phyloP scores from a whole-genome alignment of 768 basidiomycete genomes.

The Royoungia palumana region DNA sequence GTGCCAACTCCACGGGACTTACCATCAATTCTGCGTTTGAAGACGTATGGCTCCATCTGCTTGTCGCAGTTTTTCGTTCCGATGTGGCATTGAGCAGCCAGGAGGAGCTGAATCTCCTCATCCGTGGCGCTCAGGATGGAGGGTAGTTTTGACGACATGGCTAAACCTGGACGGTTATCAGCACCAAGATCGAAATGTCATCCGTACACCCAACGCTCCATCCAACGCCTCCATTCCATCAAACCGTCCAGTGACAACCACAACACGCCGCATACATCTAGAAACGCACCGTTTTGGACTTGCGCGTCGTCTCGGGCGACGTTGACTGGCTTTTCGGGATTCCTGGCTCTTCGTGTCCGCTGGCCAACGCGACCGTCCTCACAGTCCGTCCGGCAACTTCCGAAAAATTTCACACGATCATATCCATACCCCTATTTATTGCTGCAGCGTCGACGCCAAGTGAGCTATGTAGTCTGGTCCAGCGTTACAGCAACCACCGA shows the following conservation, averaged over 20 bases:
- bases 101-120: slow-evolving; percentile 94
- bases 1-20: slow-evolving; percentile 29
- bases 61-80: slow-evolving; percentile 99
- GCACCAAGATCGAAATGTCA: slow-evolving; percentile 17
- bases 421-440: slow-evolving; percentile 10
- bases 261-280: background rate
- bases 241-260: slow-evolving; percentile 6
- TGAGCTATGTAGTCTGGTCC: slow-evolving; percentile 48
- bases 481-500: slow-evolving; percentile 71
- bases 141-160: slow-evolving; percentile 87
- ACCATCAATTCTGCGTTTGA: slow-evolving; percentile 96
- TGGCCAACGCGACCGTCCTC: slow-evolving; percentile 1
- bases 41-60: slow-evolving; percentile 98
- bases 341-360: slow-evolving; percentile 20
- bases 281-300: slow-evolving; percentile 43
- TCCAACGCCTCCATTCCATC: slow-evolving; percentile 23
- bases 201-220: slow-evolving; percentile 36
- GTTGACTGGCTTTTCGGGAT: slow-evolving; percentile 32
- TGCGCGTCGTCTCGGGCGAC: slow-evolving; percentile 40
- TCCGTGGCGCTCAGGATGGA: slow-evolving; percentile 91
- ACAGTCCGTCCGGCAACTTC: slow-evolving; percentile 24
- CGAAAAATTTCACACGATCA: slow-evolving; percentile 18
- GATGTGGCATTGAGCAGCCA: slow-evolving; percentile 94
- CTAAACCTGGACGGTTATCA: slow-evolving; percentile 34
- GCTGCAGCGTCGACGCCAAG: slow-evolving; percentile 2